Evolutionary conservation across 2,329 filamentous ascomycete genomes (phyloP).

Genomic region (Falciphora oryzae): DNA sequence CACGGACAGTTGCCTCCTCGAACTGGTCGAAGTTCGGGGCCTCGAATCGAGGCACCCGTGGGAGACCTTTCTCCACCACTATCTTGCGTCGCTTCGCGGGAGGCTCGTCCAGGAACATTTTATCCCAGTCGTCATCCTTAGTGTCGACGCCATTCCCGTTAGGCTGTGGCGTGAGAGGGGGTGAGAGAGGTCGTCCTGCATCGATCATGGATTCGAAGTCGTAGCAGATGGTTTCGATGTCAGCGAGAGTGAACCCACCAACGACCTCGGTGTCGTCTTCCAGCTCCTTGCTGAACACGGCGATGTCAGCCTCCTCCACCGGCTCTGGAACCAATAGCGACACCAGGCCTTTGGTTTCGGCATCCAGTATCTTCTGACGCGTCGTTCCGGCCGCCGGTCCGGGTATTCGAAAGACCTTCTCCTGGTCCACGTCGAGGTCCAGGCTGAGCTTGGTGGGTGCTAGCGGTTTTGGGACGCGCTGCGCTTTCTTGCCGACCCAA

Average conservation of each 20-base stretch:
- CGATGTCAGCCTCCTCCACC: slow-evolving; percentile 38
- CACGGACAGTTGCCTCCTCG: slow-evolving; percentile 62
- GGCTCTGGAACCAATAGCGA: slow-evolving; percentile 33
- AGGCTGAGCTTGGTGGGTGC: slow-evolving; percentile 83
- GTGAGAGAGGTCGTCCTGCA: slow-evolving; percentile 3
- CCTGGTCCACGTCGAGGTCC: slow-evolving; percentile 80
- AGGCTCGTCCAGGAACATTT: slow-evolving; percentile 50
- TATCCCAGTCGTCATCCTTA: slow-evolving; percentile 59
- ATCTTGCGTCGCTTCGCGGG: slow-evolving; percentile 57
- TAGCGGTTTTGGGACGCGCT: slow-evolving; percentile 74
- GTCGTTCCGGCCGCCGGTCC: slow-evolving; percentile 49
- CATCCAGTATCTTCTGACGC: slow-evolving; percentile 50
- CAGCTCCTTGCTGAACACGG: slow-evolving; percentile 26
- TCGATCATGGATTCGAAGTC: slow-evolving; percentile 71
- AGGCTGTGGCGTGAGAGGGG: slow-evolving; percentile 27
- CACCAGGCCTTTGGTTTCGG: slow-evolving; percentile 42
- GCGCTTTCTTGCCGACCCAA: slow-evolving; percentile 71
- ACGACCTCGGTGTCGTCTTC: slow-evolving; percentile 55
- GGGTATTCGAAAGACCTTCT: slow-evolving; percentile 75
- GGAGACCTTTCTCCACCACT: slow-evolving; percentile 46
- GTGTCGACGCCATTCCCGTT: slow-evolving; percentile 22
- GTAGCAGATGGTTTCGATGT: slow-evolving; percentile 78
- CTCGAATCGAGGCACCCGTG: slow-evolving; percentile 51
- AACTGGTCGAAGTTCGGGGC: slow-evolving; percentile 77
- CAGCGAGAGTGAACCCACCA: slow-evolving; percentile 69